Evolutionary conservation across 257 asterid genomes (phyloP).

Genomic region (Capsicum pubescens): DNA sequence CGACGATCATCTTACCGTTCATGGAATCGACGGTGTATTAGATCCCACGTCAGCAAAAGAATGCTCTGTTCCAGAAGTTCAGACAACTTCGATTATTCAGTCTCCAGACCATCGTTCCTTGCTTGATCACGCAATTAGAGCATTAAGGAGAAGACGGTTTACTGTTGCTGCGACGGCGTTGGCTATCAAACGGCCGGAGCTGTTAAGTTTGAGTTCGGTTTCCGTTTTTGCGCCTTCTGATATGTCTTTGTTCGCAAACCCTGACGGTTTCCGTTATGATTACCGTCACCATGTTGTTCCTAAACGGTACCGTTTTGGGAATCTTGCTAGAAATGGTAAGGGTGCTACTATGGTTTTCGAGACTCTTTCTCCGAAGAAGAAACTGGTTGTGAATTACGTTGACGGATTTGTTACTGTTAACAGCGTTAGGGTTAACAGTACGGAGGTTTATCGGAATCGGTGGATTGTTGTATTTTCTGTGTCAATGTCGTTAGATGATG

Average conservation of each 20-base stretch:
- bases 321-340: slow-evolving; percentile 31
- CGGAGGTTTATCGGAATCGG: slow-evolving; percentile 64
- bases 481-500: slow-evolving; percentile 53
- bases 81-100: slow-evolving; percentile 33
- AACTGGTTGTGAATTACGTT: slow-evolving; percentile 37
- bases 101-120: slow-evolving; percentile 36
- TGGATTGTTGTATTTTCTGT: slow-evolving; percentile 69
- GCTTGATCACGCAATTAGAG: slow-evolving; percentile 63
- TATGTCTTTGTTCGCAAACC: slow-evolving; percentile 44
- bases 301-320: slow-evolving; percentile 46
- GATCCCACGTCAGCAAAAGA: slow-evolving; percentile 54
- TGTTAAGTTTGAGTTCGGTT: slow-evolving; percentile 50
- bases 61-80: slow-evolving; percentile 42
- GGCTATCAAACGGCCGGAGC: slow-evolving; percentile 46
- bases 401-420: slow-evolving; percentile 49
- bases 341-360: slow-evolving; percentile 30
- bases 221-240: slow-evolving; percentile 74
- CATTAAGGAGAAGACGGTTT: slow-evolving; percentile 58
- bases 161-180: slow-evolving; percentile 64
- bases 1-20: slow-evolving; percentile 60
- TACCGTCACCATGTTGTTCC: slow-evolving; percentile 70
- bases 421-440: slow-evolving; percentile 49
- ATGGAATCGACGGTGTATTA: slow-evolving; percentile 68
- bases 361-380: slow-evolving; percentile 60
- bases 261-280: slow-evolving; percentile 58